Conservation (phyloP, 352 stramenopile genomes). For the Pythium coloratum region DNA sequence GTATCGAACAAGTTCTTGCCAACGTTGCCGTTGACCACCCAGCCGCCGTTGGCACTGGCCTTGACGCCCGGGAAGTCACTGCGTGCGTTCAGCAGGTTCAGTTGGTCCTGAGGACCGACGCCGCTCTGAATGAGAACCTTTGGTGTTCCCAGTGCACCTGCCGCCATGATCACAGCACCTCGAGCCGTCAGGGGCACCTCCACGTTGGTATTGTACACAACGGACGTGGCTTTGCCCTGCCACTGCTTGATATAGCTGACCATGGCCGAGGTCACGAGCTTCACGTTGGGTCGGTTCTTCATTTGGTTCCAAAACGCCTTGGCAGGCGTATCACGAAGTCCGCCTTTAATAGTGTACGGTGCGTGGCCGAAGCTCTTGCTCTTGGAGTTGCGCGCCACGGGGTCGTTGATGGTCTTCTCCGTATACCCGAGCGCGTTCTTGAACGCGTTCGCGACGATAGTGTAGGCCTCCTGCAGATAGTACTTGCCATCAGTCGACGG, state of each 20-base stretch:
- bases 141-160: slow-evolving; percentile 63
- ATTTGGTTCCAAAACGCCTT: slow-evolving; percentile 50
- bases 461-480: slow-evolving; percentile 58
- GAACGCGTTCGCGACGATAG: slow-evolving; percentile 43
- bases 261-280: slow-evolving; percentile 43
- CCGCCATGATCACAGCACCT: slow-evolving; percentile 70
- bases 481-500: slow-evolving; percentile 48
- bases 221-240: slow-evolving; percentile 40
- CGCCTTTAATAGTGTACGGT: slow-evolving; percentile 56
- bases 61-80: slow-evolving; percentile 48
- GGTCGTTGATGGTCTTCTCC: slow-evolving; percentile 52
- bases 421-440: slow-evolving; percentile 32
- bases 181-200: slow-evolving; percentile 38
- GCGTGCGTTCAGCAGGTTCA: slow-evolving; percentile 38
- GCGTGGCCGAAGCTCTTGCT: slow-evolving; percentile 56
- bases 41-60: slow-evolving; percentile 11
- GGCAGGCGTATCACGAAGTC: slow-evolving; percentile 53
- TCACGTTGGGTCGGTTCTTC: slow-evolving; percentile 49
- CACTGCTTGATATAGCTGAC: slow-evolving; percentile 55
- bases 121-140: slow-evolving; percentile 82
- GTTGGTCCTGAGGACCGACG: slow-evolving; percentile 58
- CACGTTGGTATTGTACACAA: slow-evolving; percentile 48
- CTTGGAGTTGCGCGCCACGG: slow-evolving; percentile 52
- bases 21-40: slow-evolving; percentile 56
- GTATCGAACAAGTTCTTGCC: slow-evolving; percentile 65